Evolutionary conservation across 2,329 filamentous ascomycete genomes (phyloP).

Genomic region (Fusarium torulosum): DNA sequence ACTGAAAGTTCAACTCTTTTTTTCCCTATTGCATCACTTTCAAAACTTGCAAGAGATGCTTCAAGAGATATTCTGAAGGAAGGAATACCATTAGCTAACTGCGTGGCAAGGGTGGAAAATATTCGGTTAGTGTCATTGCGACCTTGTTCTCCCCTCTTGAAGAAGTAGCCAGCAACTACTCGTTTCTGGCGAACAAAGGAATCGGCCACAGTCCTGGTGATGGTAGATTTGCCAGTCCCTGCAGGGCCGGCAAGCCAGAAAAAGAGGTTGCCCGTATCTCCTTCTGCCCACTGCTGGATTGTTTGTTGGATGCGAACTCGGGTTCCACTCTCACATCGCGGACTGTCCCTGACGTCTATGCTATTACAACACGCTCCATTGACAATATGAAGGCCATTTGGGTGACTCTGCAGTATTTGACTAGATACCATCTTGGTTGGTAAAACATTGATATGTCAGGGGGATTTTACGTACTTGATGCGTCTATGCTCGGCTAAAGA

Average conservation of each 20-base stretch:
- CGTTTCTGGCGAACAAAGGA: fast-evolving
- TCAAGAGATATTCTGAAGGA: background rate
- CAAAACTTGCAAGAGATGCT: fast-evolving
- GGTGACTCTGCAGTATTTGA: background rate
- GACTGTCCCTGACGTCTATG: background rate
- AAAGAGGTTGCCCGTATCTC: fast-evolving
- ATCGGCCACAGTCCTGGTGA: fast-evolving
- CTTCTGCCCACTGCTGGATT: background rate
- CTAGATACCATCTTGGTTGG: background rate
- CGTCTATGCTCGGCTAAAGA: background rate
- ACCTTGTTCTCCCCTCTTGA: background rate
- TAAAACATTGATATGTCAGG: background rate
- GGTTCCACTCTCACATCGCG: background rate
- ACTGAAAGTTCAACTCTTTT: background rate
- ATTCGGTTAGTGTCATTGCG: background rate
- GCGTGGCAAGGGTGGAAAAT: background rate
- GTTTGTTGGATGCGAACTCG: background rate
- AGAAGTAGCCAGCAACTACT: background rate
- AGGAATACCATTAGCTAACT: background rate
- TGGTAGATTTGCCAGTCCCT: background rate
- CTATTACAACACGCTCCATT: background rate
- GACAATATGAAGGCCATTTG: background rate
- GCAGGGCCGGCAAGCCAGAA: background rate
- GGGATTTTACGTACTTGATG: background rate
- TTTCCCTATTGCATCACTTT: background rate